Conservation (phyloP, 495 filamentous ascomycete genomes). For the Physcia stellaris region DNA sequence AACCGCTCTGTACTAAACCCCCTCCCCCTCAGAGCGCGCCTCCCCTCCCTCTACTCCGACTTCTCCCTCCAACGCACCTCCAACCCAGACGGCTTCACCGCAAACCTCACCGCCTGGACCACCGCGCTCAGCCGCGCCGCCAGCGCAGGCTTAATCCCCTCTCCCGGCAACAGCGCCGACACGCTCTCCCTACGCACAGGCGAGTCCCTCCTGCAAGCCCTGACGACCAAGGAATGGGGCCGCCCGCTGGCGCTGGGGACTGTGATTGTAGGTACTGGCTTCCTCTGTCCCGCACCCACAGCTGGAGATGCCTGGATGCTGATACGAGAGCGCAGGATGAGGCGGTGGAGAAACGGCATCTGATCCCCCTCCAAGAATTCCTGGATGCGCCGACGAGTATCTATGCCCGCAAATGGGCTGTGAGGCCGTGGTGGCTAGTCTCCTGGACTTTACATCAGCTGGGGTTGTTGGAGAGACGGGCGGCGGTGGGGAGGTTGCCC, state of each 20-base stretch:
- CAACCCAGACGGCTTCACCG: conserved; percentile 82
- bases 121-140: conserved; percentile 55
- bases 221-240: conserved; percentile 71
- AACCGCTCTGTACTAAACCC: too few species aligned
- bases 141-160: conserved; percentile 48
- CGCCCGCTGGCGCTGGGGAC: conserved; percentile 68
- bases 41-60: conserved; percentile 90
- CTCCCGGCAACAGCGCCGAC: conserved; percentile 21
- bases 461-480: conserved; percentile 41
- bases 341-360: conserved; percentile 48
- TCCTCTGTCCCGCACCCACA: not conserved
- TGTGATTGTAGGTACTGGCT: conserved; percentile 44
- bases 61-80: conserved; percentile 63
- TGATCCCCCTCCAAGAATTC: conserved; percentile 57
- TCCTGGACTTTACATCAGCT: conserved; percentile 63
- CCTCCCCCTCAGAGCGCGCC: conserved; percentile 52
- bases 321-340: too few species aligned
- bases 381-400: conserved; percentile 45
- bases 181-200: conserved; percentile 53
- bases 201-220: conserved; percentile 50
- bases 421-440: conserved; percentile 45
- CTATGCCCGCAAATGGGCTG: conserved; percentile 35
- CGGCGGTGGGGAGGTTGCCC: conserved; percentile 6
- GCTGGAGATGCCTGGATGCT: not conserved
- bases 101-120: conserved; percentile 78